These are phyloP conservation scores for Dictyostelium purpureum DNA, from an alignment of 78 protist genomes.

Conservation along the genomic window DNA sequence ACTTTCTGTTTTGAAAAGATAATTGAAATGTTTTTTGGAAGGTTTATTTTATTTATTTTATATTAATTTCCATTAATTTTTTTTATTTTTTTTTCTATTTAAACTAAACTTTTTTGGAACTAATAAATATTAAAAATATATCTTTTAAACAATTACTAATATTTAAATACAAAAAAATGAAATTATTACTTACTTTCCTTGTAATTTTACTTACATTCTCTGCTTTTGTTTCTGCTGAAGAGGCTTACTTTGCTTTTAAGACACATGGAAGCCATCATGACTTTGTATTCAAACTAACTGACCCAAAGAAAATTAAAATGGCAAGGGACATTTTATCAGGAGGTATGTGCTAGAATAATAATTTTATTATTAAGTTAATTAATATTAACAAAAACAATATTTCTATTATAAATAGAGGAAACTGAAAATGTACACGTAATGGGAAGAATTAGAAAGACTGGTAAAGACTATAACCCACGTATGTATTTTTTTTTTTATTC, in stretches of 20 bases:
- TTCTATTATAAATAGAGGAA: not conserved
- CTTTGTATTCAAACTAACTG: constrained; percentile 19
- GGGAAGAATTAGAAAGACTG: not conserved
- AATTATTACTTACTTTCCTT: not conserved
- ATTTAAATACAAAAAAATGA: no score
- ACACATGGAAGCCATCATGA: not conserved
- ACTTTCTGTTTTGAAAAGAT: no score
- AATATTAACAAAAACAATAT: no score
- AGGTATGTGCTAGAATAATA: no score
- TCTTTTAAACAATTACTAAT: no score
- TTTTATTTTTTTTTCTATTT: no score
- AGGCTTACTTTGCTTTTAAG: constrained; percentile 29
- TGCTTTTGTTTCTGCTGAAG: not conserved
- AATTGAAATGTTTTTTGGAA: no score
- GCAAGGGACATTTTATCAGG: constrained; percentile 11
- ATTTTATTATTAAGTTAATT: no score
- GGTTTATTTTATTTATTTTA: no score
- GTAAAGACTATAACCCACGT: not conserved
- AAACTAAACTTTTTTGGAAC: no score
- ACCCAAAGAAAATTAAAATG: not conserved
- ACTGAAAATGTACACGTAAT: not conserved
- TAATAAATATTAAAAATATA: no score
- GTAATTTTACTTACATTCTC: not conserved
- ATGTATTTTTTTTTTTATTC: not conserved
- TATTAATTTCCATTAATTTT: no score